phyloP scores from a whole-genome alignment of 148 eudicot species.

The Rhododendron vialii region DNA sequence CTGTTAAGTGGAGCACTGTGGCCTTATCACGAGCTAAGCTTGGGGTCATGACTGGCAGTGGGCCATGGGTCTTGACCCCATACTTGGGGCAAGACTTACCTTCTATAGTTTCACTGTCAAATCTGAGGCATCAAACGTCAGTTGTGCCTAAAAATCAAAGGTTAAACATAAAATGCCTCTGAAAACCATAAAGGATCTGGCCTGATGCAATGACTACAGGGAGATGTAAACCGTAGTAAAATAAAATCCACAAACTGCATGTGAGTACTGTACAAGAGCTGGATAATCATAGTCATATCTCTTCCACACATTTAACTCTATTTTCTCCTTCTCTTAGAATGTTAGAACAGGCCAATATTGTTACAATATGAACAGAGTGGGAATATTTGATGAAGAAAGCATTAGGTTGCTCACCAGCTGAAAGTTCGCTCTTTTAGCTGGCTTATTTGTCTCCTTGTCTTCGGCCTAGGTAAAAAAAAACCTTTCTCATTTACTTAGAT shows the following conservation, averaged over 20 bases:
- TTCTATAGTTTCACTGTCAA: background rate
- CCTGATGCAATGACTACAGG: background rate
- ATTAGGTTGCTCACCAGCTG: slow-evolving; percentile 33
- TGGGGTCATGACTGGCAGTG: background rate
- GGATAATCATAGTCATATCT: slow-evolving; percentile 3
- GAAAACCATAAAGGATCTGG: background rate
- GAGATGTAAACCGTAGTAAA: slow-evolving; percentile 1
- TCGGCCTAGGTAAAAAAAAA: slow-evolving; percentile 45
- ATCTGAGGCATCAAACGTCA: background rate
- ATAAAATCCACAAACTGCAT: background rate
- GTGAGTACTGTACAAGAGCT: background rate
- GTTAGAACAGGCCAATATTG: background rate
- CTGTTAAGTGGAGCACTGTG: background rate
- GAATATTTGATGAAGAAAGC: slow-evolving; percentile 4
- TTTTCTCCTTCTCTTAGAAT: slow-evolving; percentile 3
- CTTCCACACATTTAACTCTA: background rate
- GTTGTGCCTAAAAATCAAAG: background rate
- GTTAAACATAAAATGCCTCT: background rate
- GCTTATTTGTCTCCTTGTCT: slow-evolving; percentile 38
- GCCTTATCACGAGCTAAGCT: background rate
- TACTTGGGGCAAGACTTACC: background rate
- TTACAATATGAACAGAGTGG: background rate
- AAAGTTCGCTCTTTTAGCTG: slow-evolving; percentile 25
- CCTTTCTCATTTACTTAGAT: slow-evolving; percentile 1
- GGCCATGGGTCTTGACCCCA: background rate